phyloP scores from a whole-genome alignment of 306 rosid species.

The Prunus mongolica region DNA sequence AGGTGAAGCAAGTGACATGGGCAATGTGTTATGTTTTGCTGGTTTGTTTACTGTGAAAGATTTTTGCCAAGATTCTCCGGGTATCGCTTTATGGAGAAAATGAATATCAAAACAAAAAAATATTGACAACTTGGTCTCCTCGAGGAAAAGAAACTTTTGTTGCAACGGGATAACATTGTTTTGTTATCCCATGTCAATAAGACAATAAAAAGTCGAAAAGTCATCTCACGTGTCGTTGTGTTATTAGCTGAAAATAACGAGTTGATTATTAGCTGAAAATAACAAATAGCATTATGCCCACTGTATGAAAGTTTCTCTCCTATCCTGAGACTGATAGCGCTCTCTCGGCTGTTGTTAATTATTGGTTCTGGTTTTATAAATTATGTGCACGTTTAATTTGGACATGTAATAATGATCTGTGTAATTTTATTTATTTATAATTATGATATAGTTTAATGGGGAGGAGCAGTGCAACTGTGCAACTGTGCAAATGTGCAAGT shows the following conservation, averaged over 20 bases:
- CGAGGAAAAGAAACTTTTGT: no score
- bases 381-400: neutral
- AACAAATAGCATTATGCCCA: fast-evolving
- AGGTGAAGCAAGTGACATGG: neutral
- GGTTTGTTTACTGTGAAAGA: slow-evolving; percentile 52
- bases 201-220: no score
- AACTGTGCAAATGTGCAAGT: no score
- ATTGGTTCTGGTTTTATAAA: neutral
- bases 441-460: no score
- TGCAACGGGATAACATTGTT: no score
- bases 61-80: slow-evolving; percentile 73
- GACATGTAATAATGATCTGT: neutral
- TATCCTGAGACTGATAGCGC: slow-evolving; percentile 15
- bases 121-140: slow-evolving; percentile 32
- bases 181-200: no score
- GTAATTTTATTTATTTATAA: neutral
- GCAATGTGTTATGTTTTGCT: slow-evolving; percentile 39
- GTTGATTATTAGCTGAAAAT: no score
- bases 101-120: slow-evolving; percentile 50
- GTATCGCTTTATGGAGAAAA: slow-evolving; percentile 53
- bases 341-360: neutral
- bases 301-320: no score
- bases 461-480: no score
- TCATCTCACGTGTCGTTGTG: no score
- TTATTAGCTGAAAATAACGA: no score